Conservation (phyloP, 306 rosid species). For the Acacia acuminata region DNA sequence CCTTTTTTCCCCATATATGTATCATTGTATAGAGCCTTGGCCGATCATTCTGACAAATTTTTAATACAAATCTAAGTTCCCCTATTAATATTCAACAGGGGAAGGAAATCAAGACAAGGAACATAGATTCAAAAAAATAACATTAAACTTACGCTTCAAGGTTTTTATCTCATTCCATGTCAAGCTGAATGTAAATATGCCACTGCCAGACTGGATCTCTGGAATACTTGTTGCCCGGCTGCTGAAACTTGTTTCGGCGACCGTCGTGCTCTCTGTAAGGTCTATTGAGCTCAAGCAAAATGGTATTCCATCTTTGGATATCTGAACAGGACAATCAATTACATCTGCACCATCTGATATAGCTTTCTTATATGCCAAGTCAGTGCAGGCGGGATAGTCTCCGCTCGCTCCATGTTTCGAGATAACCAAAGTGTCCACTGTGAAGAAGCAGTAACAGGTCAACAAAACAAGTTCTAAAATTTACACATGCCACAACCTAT, state of each 20-base stretch:
- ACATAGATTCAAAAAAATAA: conserved; percentile 23
- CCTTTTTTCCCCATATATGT: background rate
- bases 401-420: conserved; percentile 88
- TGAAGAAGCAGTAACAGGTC: conserved; percentile 40
- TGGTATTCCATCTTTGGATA: conserved; percentile 76
- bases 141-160: conserved; percentile 64
- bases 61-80: background rate
- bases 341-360: conserved; percentile 71
- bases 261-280: conserved; percentile 68
- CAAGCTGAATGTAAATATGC: conserved; percentile 75
- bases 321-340: conserved; percentile 88
- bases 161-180: conserved; percentile 67
- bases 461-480: conserved; percentile 31
- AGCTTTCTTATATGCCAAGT: conserved; percentile 62
- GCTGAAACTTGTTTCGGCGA: conserved; percentile 44
- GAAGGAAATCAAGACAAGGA: background rate
- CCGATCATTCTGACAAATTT: background rate
- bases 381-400: conserved; percentile 74
- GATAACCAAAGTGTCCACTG: conserved; percentile 71
- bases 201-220: conserved; percentile 51
- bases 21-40: background rate
- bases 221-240: conserved; percentile 42
- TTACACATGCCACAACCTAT: conserved; percentile 14
- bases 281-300: conserved; percentile 82
- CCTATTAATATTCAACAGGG: background rate